Evolutionary conservation across 352 stramenopile species (phyloP), one percentile per base, ranked within the genome.

Genomic region (Phytopythium aichiense): DNA sequence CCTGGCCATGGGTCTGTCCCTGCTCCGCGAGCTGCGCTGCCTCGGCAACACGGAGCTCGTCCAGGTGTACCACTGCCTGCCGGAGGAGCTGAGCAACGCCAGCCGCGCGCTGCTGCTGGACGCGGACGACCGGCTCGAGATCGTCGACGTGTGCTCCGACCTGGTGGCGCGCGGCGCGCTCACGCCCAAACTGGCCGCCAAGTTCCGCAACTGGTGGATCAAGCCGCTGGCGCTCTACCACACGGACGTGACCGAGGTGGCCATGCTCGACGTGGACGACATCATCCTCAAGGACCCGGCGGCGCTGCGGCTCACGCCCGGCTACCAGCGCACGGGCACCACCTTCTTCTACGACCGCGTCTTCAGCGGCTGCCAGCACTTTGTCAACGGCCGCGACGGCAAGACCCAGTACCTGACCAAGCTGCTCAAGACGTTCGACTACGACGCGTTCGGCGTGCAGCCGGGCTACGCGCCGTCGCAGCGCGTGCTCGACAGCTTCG

Each of bases 161-260:
- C 66, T 81, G 37, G 60, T 76, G 23, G 46, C 60, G 7, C 59
- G 50, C 7, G 60, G 66, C 2, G 56, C 71, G 23, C 58, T 79
- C 18, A n/a, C n/a, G n/a, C n/a, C n/a, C n/a, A n/a, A n/a, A n/a
- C n/a, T n/a, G n/a, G n/a, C n/a, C n/a, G n/a, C n/a, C 68, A 63
- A 79, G 8, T 87, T 84, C 57, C 67, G 78, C 25, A 87, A 73
- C 57, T 87, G 77, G 65, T 89, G 77, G 79, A 75, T 89, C 63
- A 89, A 89, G 51, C 79, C 79, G 2, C 61, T 89, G 0, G 79
- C 74, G 20, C 56, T 89, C 46, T 74, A 74, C 57, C 77, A 86
- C 51, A 87, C 79, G 0, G 67, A 76, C 31, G 63, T 87, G 7
- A 63, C 61, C 5, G 69, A 89, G 46, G 65, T 82, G 16, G 50